These are phyloP conservation scores for Alternaria triticimaculans DNA, from an alignment of 2,329 filamentous ascomycete genomes.

Conservation along the genomic window DNA sequence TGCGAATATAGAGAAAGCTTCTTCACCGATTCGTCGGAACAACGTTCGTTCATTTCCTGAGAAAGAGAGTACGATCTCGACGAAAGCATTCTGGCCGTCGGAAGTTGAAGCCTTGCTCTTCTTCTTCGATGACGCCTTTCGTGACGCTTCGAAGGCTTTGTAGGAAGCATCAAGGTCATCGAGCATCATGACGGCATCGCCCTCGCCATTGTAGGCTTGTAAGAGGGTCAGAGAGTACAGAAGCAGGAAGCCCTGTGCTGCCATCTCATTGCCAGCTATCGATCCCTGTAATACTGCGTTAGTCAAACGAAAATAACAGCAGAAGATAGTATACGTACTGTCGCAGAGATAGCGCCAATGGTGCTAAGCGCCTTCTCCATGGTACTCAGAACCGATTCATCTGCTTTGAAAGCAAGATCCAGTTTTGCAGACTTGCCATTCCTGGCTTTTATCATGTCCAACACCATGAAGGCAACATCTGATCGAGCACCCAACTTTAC, in stretches of 20 bases:
- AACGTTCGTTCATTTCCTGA: slow-evolving; percentile 83
- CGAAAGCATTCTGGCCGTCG: slow-evolving; percentile 56
- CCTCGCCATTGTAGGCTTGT: slow-evolving; percentile 88
- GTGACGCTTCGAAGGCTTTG: slow-evolving; percentile 67
- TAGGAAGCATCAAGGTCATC: slow-evolving; percentile 75
- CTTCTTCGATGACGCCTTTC: slow-evolving; percentile 65
- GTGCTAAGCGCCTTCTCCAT: slow-evolving; percentile 43
- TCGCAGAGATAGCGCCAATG: slow-evolving; percentile 37
- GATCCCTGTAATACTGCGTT: slow-evolving; percentile 26
- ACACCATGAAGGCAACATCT: slow-evolving; percentile 37
- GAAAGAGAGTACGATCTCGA: slow-evolving; percentile 91
- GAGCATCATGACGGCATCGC: slow-evolving; percentile 82
- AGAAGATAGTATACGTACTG: slow-evolving; percentile 15
- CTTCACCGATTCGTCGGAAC: slow-evolving; percentile 83
- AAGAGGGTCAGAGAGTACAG: slow-evolving; percentile 85
- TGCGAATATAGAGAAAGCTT: slow-evolving; percentile 86
- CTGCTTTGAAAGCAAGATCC: slow-evolving; percentile 58
- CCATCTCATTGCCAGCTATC: slow-evolving; percentile 37
- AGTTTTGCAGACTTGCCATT: slow-evolving; percentile 39
- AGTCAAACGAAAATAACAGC: not conserved
- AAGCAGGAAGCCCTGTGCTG: slow-evolving; percentile 72
- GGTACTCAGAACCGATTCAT: slow-evolving; percentile 51
- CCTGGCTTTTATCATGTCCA: slow-evolving; percentile 38
- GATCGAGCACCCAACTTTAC: slow-evolving; percentile 28
- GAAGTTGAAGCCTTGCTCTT: slow-evolving; percentile 28